These are phyloP conservation scores for Euphorbia celastroides DNA, from an alignment of 441 rosid species.

Conservation along the genomic window DNA sequence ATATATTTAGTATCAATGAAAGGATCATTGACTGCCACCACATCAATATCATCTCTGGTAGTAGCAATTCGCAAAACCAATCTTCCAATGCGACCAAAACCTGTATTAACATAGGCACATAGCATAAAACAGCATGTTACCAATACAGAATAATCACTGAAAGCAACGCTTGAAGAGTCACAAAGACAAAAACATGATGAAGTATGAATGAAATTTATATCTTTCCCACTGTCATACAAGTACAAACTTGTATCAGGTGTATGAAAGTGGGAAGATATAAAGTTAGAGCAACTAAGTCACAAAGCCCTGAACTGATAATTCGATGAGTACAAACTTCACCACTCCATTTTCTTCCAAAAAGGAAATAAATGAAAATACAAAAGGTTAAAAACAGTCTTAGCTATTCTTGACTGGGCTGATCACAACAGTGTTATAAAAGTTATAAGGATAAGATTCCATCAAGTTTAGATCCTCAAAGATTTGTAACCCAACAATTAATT, in stretches of 20 bases:
- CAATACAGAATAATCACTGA: not conserved
- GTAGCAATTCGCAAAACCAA: slow-evolving; percentile 84
- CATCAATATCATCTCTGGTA: slow-evolving; percentile 81
- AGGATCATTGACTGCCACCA: slow-evolving; percentile 94
- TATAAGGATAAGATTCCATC: not conserved
- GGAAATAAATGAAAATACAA: not conserved
- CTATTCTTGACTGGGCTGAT: not conserved
- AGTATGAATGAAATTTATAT: not conserved
- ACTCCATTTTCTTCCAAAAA: not conserved
- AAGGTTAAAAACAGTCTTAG: not conserved
- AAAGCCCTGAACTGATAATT: not conserved
- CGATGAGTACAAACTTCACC: not conserved
- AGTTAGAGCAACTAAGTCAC: not conserved
- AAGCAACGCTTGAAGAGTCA: not conserved
- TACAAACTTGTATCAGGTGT: too few relatives aligned
- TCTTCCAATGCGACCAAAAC: slow-evolving; percentile 98
- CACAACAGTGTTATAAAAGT: not conserved
- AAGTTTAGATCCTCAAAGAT: not conserved
- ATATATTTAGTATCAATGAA: slow-evolving; percentile 91
- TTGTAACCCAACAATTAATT: not conserved
- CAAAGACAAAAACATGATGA: not conserved
- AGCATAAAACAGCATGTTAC: not conserved
- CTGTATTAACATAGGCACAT: slow-evolving; percentile 33
- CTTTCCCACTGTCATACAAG: not conserved
- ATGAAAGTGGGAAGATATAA: too few relatives aligned